These are phyloP conservation scores for Zymoseptoria ardabiliae DNA, from an alignment of 2,329 filamentous ascomycete species.

Conservation along the genomic window DNA sequence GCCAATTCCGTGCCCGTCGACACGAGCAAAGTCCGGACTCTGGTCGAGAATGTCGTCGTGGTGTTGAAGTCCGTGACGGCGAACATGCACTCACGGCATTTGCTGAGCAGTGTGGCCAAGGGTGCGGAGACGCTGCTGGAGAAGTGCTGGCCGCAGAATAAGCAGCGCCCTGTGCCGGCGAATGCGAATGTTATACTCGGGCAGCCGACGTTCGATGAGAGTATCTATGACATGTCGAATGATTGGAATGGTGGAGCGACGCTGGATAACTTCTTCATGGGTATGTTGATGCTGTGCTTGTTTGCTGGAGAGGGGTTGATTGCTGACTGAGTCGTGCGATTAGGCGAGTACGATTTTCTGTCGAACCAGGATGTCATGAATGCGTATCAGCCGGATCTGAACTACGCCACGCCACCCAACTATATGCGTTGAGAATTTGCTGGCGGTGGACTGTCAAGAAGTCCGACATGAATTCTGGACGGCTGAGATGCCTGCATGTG, in stretches of 20 bases:
- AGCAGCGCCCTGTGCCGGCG: slow-evolving; percentile 15
- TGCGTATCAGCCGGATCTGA: slow-evolving; percentile 20
- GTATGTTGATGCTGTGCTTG: not conserved
- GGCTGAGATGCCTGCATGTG: too few relatives aligned
- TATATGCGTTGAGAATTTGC: not conserved
- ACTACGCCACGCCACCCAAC: slow-evolving; percentile 16
- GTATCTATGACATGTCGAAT: slow-evolving; percentile 21
- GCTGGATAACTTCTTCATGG: slow-evolving; percentile 26
- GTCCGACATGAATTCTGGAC: not conserved
- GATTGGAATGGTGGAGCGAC: slow-evolving; percentile 18
- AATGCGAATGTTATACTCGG: slow-evolving; percentile 25
- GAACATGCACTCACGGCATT: slow-evolving; percentile 26
- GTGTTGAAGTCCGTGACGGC: slow-evolving; percentile 23
- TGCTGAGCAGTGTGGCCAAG: slow-evolving; percentile 23
- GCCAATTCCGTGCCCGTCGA: slow-evolving; percentile 22
- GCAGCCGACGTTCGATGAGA: slow-evolving; percentile 24
- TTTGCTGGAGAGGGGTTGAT: not conserved
- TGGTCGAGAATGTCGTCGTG: slow-evolving; percentile 20
- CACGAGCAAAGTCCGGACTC: slow-evolving; percentile 19
- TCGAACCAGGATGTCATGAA: slow-evolving; percentile 22
- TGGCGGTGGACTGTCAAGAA: not conserved
- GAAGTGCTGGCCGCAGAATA: slow-evolving; percentile 14
- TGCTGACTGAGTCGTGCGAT: not conserved
- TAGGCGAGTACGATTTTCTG: slow-evolving; percentile 24
- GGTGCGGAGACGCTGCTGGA: slow-evolving; percentile 23